phyloP scores from a whole-genome alignment of 805 yeast species.

The Yamadazyma sp. region DNA sequence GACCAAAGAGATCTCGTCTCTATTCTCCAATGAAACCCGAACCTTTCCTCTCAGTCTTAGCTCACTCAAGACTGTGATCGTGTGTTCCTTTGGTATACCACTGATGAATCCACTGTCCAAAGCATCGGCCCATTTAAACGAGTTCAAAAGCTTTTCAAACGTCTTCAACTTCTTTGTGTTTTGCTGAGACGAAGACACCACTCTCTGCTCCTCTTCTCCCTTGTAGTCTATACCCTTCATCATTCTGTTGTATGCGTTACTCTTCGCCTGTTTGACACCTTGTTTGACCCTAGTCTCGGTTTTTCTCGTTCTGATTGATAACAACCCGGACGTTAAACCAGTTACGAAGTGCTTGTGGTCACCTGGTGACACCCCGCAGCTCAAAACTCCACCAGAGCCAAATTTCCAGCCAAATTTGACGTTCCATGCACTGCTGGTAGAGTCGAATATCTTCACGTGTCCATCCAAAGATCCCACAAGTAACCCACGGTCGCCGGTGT shows the following conservation, averaged over 20 bases:
- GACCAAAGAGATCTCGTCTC: constrained; percentile 84
- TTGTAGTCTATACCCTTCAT: constrained; percentile 87
- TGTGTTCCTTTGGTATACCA: constrained; percentile 77
- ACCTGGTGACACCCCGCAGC: constrained; percentile 87
- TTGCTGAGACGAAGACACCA: constrained; percentile 51
- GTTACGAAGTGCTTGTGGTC: constrained; percentile 77
- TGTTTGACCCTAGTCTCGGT: constrained; percentile 57
- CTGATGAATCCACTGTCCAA: constrained; percentile 79
- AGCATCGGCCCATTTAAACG: constrained; percentile 92
- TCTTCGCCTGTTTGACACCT: constrained; percentile 48
- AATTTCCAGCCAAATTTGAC: constrained; percentile 97
- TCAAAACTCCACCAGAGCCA: constrained; percentile 81
- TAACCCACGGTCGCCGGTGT: constrained; percentile 74
- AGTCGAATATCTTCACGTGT: constrained; percentile 92
- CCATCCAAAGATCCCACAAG: constrained; percentile 96
- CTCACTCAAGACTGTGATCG: constrained; percentile 82
- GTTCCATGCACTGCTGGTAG: constrained; percentile 68
- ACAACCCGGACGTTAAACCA: constrained; percentile 85
- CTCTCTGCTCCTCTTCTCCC: constrained; percentile 82
- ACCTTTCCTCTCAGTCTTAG: constrained; percentile 87
- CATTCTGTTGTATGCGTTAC: constrained; percentile 74
- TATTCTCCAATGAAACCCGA: constrained; percentile 70
- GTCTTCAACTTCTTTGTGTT: constrained; percentile 63
- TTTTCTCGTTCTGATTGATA: constrained; percentile 86
- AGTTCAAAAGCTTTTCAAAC: constrained; percentile 80